A percentile compares a stretch with the other conserved stretches of the same genome.
phyloP scores from a whole-genome alignment of 306 rosid genomes.

The Luffa acutangula region DNA sequence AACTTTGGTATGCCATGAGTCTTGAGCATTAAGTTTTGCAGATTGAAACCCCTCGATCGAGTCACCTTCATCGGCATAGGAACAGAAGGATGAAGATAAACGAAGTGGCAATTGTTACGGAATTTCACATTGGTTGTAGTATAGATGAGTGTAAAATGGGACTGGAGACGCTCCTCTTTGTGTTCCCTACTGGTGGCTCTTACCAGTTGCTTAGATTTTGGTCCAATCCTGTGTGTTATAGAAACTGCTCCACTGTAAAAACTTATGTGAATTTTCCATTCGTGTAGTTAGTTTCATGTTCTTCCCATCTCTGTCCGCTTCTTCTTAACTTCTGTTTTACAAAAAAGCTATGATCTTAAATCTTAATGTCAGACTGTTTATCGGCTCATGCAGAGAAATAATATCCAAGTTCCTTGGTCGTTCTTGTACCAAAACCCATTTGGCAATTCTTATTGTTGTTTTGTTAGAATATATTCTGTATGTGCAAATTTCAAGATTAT shows the following conservation, averaged over 20 bases:
- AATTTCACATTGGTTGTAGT: neutral
- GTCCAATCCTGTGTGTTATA: neutral
- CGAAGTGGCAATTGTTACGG: neutral
- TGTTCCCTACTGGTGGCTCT: neutral
- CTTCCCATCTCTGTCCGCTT: neutral
- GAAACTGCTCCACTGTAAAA: neutral
- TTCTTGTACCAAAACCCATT: neutral
- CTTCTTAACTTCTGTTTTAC: neutral
- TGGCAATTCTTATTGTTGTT: neutral
- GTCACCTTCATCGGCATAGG: neutral
- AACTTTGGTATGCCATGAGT: constrained; percentile 54
- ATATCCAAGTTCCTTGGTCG: neutral
- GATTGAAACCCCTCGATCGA: neutral
- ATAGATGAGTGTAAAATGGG: neutral
- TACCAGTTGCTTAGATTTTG: constrained; percentile 1
- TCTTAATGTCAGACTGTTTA: neutral
- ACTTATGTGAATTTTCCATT: neutral
- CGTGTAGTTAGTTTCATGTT: neutral
- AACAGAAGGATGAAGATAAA: neutral
- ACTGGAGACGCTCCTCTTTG: neutral
- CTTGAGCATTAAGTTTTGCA: neutral
- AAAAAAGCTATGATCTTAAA: neutral
- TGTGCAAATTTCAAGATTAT: neutral
- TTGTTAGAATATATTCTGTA: neutral
- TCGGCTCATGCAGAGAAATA: constrained; percentile 7